A percentile compares a stretch with the other conserved stretches of the same genome.
Evolutionary conservation across 2,329 filamentous ascomycete genomes (phyloP).

Genomic region (Scedosporium minutisporum): DNA sequence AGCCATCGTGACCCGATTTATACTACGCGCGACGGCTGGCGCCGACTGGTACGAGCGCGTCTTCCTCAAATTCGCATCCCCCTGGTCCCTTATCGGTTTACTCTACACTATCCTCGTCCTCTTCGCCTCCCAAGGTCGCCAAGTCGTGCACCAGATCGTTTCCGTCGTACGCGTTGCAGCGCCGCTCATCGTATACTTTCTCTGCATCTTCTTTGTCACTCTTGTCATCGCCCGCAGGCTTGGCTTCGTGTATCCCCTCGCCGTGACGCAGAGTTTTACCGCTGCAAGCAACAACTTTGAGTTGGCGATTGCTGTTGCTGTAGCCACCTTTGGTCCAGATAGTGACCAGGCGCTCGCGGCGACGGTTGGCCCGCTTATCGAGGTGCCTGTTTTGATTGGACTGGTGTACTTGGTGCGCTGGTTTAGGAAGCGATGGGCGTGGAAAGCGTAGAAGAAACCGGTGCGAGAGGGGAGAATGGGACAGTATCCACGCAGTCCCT

Average conservation of each 20-base stretch:
- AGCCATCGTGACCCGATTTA: slow-evolving; percentile 65
- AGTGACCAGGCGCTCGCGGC: slow-evolving; percentile 74
- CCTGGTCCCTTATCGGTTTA: slow-evolving; percentile 71
- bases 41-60: slow-evolving; percentile 53
- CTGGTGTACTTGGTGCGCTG: slow-evolving; percentile 66
- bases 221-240: slow-evolving; percentile 49
- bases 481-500: too few relatives aligned
- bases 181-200: slow-evolving; percentile 74
- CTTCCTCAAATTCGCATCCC: slow-evolving; percentile 62
- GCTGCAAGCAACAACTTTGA: slow-evolving; percentile 93
- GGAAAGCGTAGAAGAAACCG: slow-evolving; percentile 29
- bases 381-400: slow-evolving; percentile 71
- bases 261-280: slow-evolving; percentile 74
- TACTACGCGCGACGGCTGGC: slow-evolving; percentile 44
- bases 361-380: slow-evolving; percentile 77
- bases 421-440: slow-evolving; percentile 44
- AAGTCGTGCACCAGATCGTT: slow-evolving; percentile 74
- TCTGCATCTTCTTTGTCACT: slow-evolving; percentile 62
- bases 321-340: slow-evolving; percentile 67
- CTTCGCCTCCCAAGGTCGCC: slow-evolving; percentile 70
- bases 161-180: slow-evolving; percentile 73
- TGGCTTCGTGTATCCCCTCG: slow-evolving; percentile 65
- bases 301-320: slow-evolving; percentile 77
- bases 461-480: too few relatives aligned
- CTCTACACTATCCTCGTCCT: slow-evolving; percentile 81